Evolutionary conservation across 176 grass and related monocot genomes (phyloP), one percentile per base, ranked within the genome.

Genomic region (Oryza brachyantha): DNA sequence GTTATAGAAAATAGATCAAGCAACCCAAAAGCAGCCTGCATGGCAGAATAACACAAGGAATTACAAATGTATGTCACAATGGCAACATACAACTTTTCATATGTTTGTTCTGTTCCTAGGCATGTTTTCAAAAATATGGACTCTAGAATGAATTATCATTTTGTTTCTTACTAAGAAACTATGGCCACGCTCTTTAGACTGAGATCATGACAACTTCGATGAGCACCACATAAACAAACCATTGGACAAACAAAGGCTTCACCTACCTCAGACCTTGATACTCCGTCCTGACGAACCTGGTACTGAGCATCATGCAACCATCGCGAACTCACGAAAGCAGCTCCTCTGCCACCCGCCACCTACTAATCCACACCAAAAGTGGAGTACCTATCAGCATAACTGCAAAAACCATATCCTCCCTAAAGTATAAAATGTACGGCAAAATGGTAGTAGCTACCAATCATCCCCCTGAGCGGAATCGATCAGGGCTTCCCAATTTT

Each of bases 231-330:
- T 76, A 43, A 39, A 5, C 3, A 41, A 50, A 52, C 42, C 26
- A 76, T 32, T 29, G 3, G 32, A 73, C 29, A 66, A 27, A 17
- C 0, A 46, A 46, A 55, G 35, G 24, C 42, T 40, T 74, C 22
- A 61, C 82, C 42, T 84, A 99, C 96, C 90, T 89, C 84, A 50
- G 64, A 26, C 50, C 76, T 88, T 22, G 88, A 87, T 58, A 29
- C 88, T 27, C 88, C 83, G 0, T 93, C 91, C 8, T 85, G 82
- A 25, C 65, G 75, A 76, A 84, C 45, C 74, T 91, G 86, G 81
- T 86, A 91, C 52, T 89, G 87, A 12, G 83, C 63, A 17, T 95
- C 90, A 89, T 95, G 92, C 12, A 93, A 64, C 84, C 90, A 85
- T 31, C 78, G 78, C 31, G 81, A 89, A 48, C 50, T 73, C 57